phyloP scores from a whole-genome alignment of 495 filamentous ascomycete genomes.

The Lophiostoma macrostomum region DNA sequence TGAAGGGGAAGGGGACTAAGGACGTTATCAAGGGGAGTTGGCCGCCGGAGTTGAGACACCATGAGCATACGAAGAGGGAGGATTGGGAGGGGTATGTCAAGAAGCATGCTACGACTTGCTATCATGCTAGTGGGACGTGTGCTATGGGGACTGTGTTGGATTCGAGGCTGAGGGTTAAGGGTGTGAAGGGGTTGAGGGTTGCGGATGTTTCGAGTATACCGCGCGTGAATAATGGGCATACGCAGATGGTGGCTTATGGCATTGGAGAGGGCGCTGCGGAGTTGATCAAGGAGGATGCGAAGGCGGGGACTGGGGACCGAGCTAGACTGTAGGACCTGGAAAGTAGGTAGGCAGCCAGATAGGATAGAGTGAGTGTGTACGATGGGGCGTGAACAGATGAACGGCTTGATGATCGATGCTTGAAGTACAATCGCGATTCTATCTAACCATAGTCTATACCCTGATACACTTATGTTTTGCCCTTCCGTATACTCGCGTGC shows the following conservation, averaged over 20 bases:
- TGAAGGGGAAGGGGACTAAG: constrained; percentile 51
- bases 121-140: constrained; percentile 21
- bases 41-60: constrained; percentile 47
- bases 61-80: constrained; percentile 48
- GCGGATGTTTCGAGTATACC: constrained; percentile 52
- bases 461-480: too few relatives aligned
- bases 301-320: too few relatives aligned
- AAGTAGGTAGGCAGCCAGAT: too few relatives aligned
- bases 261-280: constrained; percentile 60
- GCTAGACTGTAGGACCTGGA: too few relatives aligned
- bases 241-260: constrained; percentile 58
- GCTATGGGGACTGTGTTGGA: constrained; percentile 27
- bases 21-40: constrained; percentile 57
- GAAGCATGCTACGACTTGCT: constrained; percentile 55
- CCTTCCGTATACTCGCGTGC: too few relatives aligned
- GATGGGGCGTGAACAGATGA: too few relatives aligned
- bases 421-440: too few relatives aligned
- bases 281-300: constrained; percentile 43
- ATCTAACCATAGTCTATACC: too few relatives aligned
- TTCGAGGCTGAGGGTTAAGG: constrained; percentile 13
- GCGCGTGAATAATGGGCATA: constrained; percentile 53
- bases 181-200: constrained; percentile 17
- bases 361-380: too few relatives aligned
- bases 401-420: too few relatives aligned
- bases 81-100: constrained; percentile 50